Evolutionary conservation across 176 grass and related monocot species (phyloP), one percentile per base, ranked within the genome.

Genomic region (Puya raimondii): DNA sequence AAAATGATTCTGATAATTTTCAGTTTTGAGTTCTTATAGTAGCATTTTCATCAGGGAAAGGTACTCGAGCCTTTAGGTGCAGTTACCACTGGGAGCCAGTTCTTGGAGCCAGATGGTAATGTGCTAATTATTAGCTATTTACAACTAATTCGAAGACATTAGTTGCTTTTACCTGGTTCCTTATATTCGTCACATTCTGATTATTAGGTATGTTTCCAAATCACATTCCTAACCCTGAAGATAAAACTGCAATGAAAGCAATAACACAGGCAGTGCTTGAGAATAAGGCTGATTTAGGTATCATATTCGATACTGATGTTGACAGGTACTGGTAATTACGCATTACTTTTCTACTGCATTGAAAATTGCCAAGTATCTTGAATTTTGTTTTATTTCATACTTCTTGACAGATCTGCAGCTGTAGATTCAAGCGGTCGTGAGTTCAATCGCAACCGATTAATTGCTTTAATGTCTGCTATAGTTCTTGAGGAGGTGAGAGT

Each of bases 231-330:
- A 99, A 99, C 47, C 94, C 94, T 73, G 94, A 99, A 86, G 89
- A 99, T 80, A 93, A 88, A 85, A 75, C 68, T 81, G 94, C 89
- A 54, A 93, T 99, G 89, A 70, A 86, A 79, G 82, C 87, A 75
- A 99, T 99, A 80, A 93, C 87, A 74, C 71, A 93, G 70, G 94
- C 94, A 76, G 89, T 99, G 75, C 72, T 70, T 75, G 85, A 88
- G 78, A 99, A 81, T 82, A 93, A 93, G 42, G 89, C 94, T 64
- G 94, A 93, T 71, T 87, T 99, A 63, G 89, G 94, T 72, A 92
- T 97, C 77, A 97, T 97, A 87, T 97, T 97, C 81, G 89, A 97
- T 80, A 97, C 94, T 63, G 89, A 97, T 84, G 94, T 97, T 14
- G 94, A 97, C 86, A 97, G 94, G 94, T 97, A 33, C 10, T 27